Percentiles rank a stretch among this genome's conserved stretches.
These are phyloP conservation scores for Venturia effusa DNA, from an alignment of 2,329 filamentous ascomycete genomes.

Conservation along the genomic window DNA sequence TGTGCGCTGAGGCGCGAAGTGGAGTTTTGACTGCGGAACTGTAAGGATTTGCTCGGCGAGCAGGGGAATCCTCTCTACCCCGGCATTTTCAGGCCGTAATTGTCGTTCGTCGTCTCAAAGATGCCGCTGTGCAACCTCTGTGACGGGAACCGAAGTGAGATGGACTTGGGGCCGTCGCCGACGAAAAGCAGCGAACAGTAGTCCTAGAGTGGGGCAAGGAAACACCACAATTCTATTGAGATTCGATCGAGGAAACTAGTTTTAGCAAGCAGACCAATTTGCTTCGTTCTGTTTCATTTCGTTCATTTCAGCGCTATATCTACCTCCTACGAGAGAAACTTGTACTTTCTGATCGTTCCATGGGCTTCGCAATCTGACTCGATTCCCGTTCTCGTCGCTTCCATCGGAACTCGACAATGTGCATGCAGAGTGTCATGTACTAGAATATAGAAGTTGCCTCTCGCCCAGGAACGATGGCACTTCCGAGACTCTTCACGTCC, in stretches of 20 bases:
- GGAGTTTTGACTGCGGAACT: neutral
- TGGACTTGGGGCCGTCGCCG: neutral
- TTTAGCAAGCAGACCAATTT: neutral
- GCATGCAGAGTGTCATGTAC: neutral
- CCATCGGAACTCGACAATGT: neutral
- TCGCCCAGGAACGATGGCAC: neutral
- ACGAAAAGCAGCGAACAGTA: neutral
- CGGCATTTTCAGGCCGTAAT: neutral
- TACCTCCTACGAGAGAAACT: no score
- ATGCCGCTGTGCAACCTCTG: neutral
- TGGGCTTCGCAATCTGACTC: neutral
- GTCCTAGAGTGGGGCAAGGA: neutral
- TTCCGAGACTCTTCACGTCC: neutral
- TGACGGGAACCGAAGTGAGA: no score
- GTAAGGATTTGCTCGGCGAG: neutral
- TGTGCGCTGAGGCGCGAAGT: neutral
- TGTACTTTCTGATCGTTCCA: no score
- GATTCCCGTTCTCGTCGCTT: neutral
- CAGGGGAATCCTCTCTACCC: neutral
- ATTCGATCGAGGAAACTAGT: neutral
- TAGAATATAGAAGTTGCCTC: neutral
- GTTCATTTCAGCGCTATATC: no score
- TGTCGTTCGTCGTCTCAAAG: neutral
- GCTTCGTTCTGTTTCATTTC: neutral
- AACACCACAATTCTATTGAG: neutral